Evolutionary conservation across 805 yeast species (phyloP).

Genomic region (Wickerhamiella qilinensis): DNA sequence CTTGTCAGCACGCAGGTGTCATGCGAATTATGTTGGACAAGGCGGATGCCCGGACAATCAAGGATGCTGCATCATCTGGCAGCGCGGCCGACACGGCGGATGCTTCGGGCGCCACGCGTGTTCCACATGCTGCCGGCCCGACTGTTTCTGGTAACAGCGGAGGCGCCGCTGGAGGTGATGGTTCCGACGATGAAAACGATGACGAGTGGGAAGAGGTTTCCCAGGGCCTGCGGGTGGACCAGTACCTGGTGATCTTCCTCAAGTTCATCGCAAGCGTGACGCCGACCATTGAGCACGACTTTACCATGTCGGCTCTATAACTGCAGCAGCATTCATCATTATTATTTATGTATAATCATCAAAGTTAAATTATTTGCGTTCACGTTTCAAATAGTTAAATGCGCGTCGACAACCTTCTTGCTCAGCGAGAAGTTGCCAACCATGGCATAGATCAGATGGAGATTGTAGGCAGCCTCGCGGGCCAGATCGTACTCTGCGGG

Average conservation of each 20-base stretch:
- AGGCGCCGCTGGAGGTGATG: too few species aligned
- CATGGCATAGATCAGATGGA: slow-evolving; percentile 54
- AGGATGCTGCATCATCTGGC: slow-evolving; percentile 9
- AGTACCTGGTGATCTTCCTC: slow-evolving; percentile 72
- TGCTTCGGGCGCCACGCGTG: neutral
- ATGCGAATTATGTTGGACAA: slow-evolving; percentile 76
- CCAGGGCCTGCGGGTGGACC: slow-evolving; percentile 63
- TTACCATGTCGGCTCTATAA: slow-evolving; percentile 82
- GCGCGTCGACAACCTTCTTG: slow-evolving; percentile 43
- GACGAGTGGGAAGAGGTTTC: slow-evolving; percentile 48
- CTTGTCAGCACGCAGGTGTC: slow-evolving; percentile 88
- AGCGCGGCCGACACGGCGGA: slow-evolving; percentile 34
- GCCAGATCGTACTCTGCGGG: slow-evolving; percentile 44
- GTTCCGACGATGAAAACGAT: slow-evolving; percentile 15
- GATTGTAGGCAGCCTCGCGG: slow-evolving; percentile 74
- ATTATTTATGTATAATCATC: neutral
- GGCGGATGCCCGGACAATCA: slow-evolving; percentile 32
- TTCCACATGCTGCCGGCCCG: neutral
- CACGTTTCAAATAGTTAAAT: slow-evolving; percentile 38
- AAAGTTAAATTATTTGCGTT: neutral
- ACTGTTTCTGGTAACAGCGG: neutral
- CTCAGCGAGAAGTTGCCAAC: slow-evolving; percentile 62
- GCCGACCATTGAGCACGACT: slow-evolving; percentile 94
- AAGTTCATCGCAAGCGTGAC: slow-evolving; percentile 94
- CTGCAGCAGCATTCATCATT: neutral